phyloP scores from a whole-genome alignment of 805 yeast species.

The Candida arabinofermentans region DNA sequence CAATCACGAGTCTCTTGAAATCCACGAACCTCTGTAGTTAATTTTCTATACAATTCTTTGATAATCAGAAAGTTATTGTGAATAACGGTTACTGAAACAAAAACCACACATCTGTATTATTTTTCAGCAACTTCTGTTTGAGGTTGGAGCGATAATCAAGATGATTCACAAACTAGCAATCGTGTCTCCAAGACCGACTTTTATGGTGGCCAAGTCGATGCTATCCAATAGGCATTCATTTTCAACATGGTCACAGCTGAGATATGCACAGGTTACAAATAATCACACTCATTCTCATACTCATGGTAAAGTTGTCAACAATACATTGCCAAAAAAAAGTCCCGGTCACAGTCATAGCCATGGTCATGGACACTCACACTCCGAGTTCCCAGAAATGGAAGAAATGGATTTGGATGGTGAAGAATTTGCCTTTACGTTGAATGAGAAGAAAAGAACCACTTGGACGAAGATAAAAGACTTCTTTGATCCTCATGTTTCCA shows the following conservation, averaged over 20 bases:
- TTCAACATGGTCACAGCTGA: neutral
- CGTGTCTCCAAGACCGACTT: neutral
- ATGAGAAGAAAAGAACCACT: constrained; percentile 17
- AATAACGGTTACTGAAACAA: too few relatives aligned
- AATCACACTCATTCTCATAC: neutral
- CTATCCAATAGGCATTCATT: neutral
- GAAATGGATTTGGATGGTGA: constrained; percentile 27
- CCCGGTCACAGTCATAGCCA: constrained; percentile 13
- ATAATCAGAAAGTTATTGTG: too few relatives aligned
- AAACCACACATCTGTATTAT: too few relatives aligned
- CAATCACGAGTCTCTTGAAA: too few relatives aligned
- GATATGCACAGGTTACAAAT: neutral
- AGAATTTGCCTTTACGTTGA: constrained; percentile 22
- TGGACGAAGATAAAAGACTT: constrained; percentile 30
- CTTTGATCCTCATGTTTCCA: constrained; percentile 34
- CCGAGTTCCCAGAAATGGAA: constrained; percentile 25
- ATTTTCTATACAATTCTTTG: too few relatives aligned
- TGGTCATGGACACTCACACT: constrained; percentile 29
- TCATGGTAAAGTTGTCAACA: neutral
- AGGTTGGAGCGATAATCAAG: too few relatives aligned
- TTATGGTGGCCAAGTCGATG: neutral
- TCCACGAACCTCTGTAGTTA: too few relatives aligned
- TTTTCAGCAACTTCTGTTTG: too few relatives aligned
- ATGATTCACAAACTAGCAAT: constrained; percentile 2
- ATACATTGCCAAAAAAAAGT: neutral